Evolutionary conservation across 2,329 filamentous ascomycete species (phyloP).

Genomic region (Parastagonospora nodorum): DNA sequence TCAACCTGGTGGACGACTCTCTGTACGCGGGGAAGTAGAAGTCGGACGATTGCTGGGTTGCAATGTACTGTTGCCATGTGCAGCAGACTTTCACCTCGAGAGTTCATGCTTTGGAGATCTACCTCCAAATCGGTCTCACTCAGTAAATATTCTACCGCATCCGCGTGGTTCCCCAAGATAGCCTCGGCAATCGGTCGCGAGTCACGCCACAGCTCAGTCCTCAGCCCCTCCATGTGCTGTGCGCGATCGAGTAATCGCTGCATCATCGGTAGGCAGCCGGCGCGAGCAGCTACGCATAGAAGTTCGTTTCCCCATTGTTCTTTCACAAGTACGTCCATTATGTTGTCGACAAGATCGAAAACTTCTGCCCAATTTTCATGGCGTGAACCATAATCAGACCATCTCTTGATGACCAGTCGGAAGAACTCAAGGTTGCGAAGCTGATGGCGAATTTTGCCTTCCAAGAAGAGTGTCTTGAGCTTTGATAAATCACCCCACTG

Average conservation of each 20-base stretch:
- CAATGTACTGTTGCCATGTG: too few relatives aligned
- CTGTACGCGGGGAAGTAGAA: too few relatives aligned
- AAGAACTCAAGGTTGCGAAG: constrained; percentile 12
- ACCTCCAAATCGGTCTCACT: too few relatives aligned
- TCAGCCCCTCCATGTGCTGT: not conserved
- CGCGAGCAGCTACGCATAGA: constrained; percentile 11
- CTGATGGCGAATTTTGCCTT: constrained; percentile 6
- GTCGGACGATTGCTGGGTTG: too few relatives aligned
- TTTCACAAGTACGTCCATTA: constrained; percentile 6
- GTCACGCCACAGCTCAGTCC: not conserved
- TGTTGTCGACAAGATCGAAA: constrained; percentile 8
- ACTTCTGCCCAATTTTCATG: constrained; percentile 8
- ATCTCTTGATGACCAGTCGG: constrained; percentile 7
- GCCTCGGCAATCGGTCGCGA: not conserved
- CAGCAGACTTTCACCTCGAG: too few relatives aligned
- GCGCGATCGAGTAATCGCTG: constrained; percentile 7
- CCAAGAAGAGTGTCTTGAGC: constrained; percentile 9
- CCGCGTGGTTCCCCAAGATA: not conserved
- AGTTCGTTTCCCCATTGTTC: constrained; percentile 11
- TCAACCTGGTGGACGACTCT: too few relatives aligned
- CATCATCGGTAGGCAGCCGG: constrained; percentile 9
- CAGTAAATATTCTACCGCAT: not conserved
- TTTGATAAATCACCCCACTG: constrained; percentile 12
- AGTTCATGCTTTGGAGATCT: too few relatives aligned
- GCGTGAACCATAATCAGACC: constrained; percentile 1